phyloP scores from a whole-genome alignment of 345 rosid species.

The Arabis hirsuta region DNA sequence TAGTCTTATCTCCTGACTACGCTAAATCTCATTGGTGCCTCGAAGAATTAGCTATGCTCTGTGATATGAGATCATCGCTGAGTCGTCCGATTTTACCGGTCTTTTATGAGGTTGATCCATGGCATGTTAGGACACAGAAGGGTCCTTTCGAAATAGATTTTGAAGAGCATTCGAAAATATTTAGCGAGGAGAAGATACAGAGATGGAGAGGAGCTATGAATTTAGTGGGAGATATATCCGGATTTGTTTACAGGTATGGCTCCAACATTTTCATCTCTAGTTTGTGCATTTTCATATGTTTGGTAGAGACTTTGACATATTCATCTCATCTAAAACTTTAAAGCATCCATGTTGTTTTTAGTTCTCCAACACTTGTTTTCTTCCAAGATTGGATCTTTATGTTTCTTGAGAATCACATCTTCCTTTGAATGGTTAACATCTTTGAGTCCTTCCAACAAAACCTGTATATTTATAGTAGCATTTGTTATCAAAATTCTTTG shows the following conservation, averaged over 20 bases:
- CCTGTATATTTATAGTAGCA: neutral
- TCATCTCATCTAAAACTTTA: neutral
- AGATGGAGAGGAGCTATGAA: conserved; percentile 56
- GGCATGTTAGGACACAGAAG: conserved; percentile 44
- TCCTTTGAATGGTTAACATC: too few species aligned
- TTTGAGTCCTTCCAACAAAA: neutral
- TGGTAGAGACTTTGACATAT: neutral
- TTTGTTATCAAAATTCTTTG: too few species aligned
- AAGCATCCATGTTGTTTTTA: neutral
- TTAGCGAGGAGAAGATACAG: conserved; percentile 28
- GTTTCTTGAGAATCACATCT: too few species aligned
- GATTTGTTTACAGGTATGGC: conserved; percentile 35
- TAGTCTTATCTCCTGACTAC: conserved; percentile 49
- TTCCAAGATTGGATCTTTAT: too few species aligned
- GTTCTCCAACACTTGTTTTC: too few species aligned
- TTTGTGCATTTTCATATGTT: conserved; percentile 4
- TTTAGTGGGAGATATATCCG: conserved; percentile 47
- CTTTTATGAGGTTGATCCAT: conserved; percentile 53
- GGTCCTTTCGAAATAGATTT: conserved; percentile 50
- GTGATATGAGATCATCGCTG: conserved; percentile 30
- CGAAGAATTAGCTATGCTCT: conserved; percentile 54
- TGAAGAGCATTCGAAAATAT: conserved; percentile 38
- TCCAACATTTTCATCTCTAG: neutral
- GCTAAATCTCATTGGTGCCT: conserved; percentile 57
- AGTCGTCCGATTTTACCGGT: conserved; percentile 51